Base-by-base conservation (phyloP, 768 basidiomycete genomes). In the Mycena pura region DNA sequence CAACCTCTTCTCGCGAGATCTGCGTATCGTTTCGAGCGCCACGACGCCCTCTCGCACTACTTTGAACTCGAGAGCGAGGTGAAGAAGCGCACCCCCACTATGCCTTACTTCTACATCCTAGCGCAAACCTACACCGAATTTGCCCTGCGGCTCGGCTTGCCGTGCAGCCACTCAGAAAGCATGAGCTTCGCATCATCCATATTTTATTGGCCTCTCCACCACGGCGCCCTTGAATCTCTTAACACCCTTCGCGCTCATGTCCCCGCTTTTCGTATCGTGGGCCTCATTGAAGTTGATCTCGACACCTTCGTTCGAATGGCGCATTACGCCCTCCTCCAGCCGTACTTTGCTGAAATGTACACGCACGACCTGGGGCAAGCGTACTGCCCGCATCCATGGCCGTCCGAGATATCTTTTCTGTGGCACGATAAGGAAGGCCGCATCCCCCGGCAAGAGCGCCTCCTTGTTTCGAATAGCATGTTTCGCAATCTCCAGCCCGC, bases 31-130 rank as follows among this genome's bases (percentile, higher is more conserved):
- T 41, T 60, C n/a, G 38, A 47, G 1, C 36, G 45, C 1, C 8
- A 29, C 5, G 59, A 60, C 15, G 51, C 59, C 2, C 45, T 53
- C 28, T 19, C 51, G 2, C 41, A 51, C n/a, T 60, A 60, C n/a
- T 47, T 54, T 6, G 59, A 60, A 15, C 24, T 21, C 29, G 59
- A 60, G 34, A 21, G 8, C 22, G 59, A 53, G 15, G 22, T 28
- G 15, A 50, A 58, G 29, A 21, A n/a, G 22, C 39, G 57, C 21
- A n/a, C 19, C 1, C 57, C 57, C 0, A n/a, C 11, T 1, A 14
- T 32, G 9, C 47, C 39, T 2, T 58, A 58, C 19, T 32, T 28
- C 19, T 5, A 43, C 5, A 41, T 58, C 28, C 47, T 58, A 1
- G 22, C 39, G 3, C 39, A n/a, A 2, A 15, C 57, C 6, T 14